A percentile compares a stretch with the other conserved stretches of the same genome.
phyloP scores from a whole-genome alignment of 1,284 basidiomycete species.

The Uromyces viciae-fabae region DNA sequence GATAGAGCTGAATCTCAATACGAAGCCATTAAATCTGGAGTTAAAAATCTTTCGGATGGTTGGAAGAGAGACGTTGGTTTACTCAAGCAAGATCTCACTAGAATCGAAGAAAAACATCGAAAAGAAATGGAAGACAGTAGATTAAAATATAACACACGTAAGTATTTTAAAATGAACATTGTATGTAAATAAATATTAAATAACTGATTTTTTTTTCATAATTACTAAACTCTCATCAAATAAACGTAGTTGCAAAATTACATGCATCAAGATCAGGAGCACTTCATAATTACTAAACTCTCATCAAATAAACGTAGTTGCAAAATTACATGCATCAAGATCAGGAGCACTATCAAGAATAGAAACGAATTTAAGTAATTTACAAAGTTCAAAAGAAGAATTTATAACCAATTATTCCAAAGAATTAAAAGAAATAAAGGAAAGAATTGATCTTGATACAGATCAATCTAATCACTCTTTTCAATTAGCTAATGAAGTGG shows the following conservation, averaged over 20 bases:
- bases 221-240: background rate
- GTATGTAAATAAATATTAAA: background rate
- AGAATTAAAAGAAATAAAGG: slow-evolving; percentile 15
- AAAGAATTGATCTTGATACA: slow-evolving; percentile 2
- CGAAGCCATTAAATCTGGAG: slow-evolving; percentile 42
- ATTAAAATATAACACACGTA: slow-evolving; percentile 44
- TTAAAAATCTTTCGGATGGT: slow-evolving; percentile 45
- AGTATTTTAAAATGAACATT: no score
- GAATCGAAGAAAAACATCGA: slow-evolving; percentile 42
- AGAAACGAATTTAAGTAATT: slow-evolving; percentile 18
- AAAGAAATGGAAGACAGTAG: slow-evolving; percentile 45
- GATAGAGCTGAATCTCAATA: slow-evolving; percentile 50
- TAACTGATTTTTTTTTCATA: background rate
- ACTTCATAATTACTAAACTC: background rate
- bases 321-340: slow-evolving; percentile 43
- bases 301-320: slow-evolving; percentile 21
- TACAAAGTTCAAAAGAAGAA: slow-evolving; percentile 30
- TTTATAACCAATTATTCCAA: slow-evolving; percentile 21
- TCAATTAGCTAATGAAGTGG: slow-evolving; percentile 23
- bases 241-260: slow-evolving; percentile 35
- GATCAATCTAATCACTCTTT: background rate
- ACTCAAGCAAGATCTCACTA: slow-evolving; percentile 15
- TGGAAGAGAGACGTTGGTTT: slow-evolving; percentile 39
- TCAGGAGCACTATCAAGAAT: slow-evolving; percentile 36
- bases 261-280: slow-evolving; percentile 44